Evolutionary conservation across 2,329 filamentous ascomycete species (phyloP).

Genomic region (Eutypa lata): DNA sequence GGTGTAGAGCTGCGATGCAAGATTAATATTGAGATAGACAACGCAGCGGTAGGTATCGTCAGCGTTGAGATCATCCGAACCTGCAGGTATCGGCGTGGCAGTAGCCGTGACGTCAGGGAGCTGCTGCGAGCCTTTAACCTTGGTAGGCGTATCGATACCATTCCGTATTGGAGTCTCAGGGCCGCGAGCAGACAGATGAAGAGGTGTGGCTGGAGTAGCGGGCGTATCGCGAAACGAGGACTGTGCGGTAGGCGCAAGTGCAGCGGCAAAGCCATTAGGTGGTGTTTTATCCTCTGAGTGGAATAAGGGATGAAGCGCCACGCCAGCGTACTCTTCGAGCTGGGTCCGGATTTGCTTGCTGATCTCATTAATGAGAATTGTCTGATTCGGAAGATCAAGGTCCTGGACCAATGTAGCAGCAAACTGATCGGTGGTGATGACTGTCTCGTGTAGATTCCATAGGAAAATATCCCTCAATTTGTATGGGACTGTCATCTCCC

Average conservation of each 20-base stretch:
- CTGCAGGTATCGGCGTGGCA: conserved; percentile 61
- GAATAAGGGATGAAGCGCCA: conserved; percentile 90
- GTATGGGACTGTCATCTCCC: conserved; percentile 79
- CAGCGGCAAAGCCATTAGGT: conserved; percentile 13
- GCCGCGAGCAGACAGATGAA: conserved; percentile 40
- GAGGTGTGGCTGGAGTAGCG: conserved; percentile 38
- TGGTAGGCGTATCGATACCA: conserved; percentile 50
- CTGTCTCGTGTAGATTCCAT: conserved; percentile 94
- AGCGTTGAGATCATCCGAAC: conserved; percentile 76
- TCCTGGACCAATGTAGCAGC: conserved; percentile 89
- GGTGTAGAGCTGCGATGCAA: conserved; percentile 87
- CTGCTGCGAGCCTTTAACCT: conserved; percentile 41
- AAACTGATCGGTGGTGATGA: conserved; percentile 94
- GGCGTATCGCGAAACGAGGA: conserved; percentile 34
- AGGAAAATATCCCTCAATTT: conserved; percentile 92
- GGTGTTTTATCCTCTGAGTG: conserved; percentile 48
- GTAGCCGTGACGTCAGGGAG: conserved; percentile 62
- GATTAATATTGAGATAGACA: conserved; percentile 84
- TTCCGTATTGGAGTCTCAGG: conserved; percentile 57
- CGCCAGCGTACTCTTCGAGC: conserved; percentile 91
- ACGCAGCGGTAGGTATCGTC: conserved; percentile 95
- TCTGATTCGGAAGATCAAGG: conserved; percentile 79
- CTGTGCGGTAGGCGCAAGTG: conserved; percentile 13
- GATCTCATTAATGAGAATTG: conserved; percentile 70
- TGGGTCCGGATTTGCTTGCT: conserved; percentile 93